A percentile compares a stretch with the other conserved stretches of the same genome.
Conservation (phyloP, 148 eudicot genomes). For the Diospyros lotus region DNA sequence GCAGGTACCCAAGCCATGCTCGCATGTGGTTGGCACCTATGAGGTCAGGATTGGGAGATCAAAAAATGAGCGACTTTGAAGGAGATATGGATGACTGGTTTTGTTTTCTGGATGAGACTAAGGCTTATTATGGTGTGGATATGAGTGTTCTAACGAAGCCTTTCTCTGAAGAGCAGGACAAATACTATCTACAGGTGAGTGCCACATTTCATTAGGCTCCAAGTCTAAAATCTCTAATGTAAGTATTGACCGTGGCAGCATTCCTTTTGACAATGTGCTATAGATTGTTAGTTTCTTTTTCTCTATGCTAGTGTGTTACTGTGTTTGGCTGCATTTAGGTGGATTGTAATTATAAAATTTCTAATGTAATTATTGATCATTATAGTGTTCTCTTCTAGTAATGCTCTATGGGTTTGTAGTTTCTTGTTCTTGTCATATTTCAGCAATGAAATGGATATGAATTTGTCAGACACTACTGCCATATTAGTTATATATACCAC, state of each 20-base stretch:
- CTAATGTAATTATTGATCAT: neutral
- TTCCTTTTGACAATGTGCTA: neutral
- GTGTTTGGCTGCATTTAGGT: neutral
- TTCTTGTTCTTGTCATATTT: neutral
- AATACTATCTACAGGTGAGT: constrained; percentile 77
- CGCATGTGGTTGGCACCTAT: constrained; percentile 98
- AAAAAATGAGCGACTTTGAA: constrained; percentile 68
- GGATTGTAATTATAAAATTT: neutral
- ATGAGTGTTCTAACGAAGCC: constrained; percentile 76
- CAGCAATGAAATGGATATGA: neutral
- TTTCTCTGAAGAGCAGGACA: constrained; percentile 69
- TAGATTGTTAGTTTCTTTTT: too few species aligned
- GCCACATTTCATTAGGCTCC: neutral
- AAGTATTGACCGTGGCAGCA: neutral
- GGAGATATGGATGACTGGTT: constrained; percentile 89
- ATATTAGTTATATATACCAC: neutral
- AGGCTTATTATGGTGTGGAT: constrained; percentile 77
- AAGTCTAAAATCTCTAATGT: neutral
- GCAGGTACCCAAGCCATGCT: constrained; percentile 99
- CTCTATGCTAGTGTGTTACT: too few species aligned
- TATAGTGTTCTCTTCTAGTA: neutral
- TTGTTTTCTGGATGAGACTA: constrained; percentile 63
- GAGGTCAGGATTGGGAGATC: constrained; percentile 67
- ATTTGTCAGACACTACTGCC: neutral
- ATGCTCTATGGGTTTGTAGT: too few species aligned